These are phyloP conservation scores for Scenedesmus sp. DNA, from an alignment of 163 green algal species.

Conservation along the genomic window DNA sequence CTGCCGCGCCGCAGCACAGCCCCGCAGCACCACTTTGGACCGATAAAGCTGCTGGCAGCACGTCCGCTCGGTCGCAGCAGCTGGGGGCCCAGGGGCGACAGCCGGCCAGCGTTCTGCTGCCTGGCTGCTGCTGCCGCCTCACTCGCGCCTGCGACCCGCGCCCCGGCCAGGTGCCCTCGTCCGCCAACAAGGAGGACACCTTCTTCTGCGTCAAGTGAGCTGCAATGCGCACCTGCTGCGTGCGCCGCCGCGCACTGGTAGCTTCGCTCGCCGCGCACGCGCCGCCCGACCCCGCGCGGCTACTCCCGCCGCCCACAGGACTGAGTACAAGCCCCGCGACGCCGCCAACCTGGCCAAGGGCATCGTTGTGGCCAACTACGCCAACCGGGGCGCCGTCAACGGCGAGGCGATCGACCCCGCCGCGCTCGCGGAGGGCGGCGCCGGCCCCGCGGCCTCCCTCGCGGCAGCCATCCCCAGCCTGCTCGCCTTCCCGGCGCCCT, in stretches of 20 bases:
- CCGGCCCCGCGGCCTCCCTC: background rate
- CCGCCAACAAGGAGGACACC: slow-evolving; percentile 14
- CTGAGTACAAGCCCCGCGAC: slow-evolving; percentile 24
- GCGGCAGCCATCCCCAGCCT: slow-evolving; percentile 26
- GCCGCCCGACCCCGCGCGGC: background rate
- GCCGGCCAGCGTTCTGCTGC: too few species aligned
- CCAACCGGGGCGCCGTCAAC: slow-evolving; percentile 54
- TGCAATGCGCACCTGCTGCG: background rate
- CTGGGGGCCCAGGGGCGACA: too few species aligned
- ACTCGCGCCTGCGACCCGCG: too few species aligned
- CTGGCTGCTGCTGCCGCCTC: too few species aligned
- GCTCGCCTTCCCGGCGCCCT: slow-evolving; percentile 21
- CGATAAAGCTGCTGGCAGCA: too few species aligned
- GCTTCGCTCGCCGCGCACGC: background rate
- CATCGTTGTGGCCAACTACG: slow-evolving; percentile 53
- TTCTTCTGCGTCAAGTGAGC: slow-evolving; percentile 32
- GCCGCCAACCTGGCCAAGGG: slow-evolving; percentile 42
- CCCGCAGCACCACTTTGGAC: too few species aligned
- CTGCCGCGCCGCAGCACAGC: too few species aligned
- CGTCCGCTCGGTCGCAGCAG: too few species aligned
- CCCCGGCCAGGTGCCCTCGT: too few species aligned
- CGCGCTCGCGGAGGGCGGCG: background rate
- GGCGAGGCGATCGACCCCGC: slow-evolving; percentile 35
- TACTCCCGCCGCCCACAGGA: slow-evolving; percentile 5
- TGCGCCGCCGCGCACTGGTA: background rate